phyloP scores from a whole-genome alignment of 306 rosid genomes.

The Trichosanthes cucumerina region DNA sequence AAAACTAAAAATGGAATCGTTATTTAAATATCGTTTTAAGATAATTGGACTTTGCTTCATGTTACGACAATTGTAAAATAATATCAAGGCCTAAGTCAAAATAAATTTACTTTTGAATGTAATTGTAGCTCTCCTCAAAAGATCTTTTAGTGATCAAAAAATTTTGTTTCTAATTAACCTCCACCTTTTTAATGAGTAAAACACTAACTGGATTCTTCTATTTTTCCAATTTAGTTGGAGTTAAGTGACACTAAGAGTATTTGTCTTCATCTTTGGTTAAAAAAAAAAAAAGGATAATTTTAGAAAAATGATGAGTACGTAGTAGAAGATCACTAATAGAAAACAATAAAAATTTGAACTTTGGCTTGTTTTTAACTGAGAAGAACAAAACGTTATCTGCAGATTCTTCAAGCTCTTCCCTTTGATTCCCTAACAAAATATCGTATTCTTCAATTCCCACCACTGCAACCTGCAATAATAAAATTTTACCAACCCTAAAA shows the following conservation, averaged over 20 bases:
- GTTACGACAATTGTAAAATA: too few relatives aligned
- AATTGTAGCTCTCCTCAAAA: background rate
- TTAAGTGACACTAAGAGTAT: too few relatives aligned
- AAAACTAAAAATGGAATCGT: too few relatives aligned
- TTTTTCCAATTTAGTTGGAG: too few relatives aligned
- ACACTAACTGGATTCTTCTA: too few relatives aligned
- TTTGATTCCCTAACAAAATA: background rate
- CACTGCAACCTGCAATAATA: background rate
- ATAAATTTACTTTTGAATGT: background rate
- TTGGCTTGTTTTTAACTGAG: background rate
- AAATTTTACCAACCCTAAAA: background rate
- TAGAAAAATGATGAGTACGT: background rate
- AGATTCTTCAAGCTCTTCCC: background rate
- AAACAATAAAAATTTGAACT: background rate
- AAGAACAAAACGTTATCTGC: conserved; percentile 2
- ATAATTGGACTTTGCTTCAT: too few relatives aligned
- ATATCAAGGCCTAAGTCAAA: background rate
- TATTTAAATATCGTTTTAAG: too few relatives aligned
- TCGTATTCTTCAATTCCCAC: background rate
- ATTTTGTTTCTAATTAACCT: background rate
- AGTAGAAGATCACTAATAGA: background rate
- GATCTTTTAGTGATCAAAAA: too few relatives aligned
- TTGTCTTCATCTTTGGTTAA: background rate
- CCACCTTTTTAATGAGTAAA: background rate
- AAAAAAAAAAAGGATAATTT: background rate